Conservation (phyloP, 352 stramenopile species). For the Phytophthora quininea region DNA sequence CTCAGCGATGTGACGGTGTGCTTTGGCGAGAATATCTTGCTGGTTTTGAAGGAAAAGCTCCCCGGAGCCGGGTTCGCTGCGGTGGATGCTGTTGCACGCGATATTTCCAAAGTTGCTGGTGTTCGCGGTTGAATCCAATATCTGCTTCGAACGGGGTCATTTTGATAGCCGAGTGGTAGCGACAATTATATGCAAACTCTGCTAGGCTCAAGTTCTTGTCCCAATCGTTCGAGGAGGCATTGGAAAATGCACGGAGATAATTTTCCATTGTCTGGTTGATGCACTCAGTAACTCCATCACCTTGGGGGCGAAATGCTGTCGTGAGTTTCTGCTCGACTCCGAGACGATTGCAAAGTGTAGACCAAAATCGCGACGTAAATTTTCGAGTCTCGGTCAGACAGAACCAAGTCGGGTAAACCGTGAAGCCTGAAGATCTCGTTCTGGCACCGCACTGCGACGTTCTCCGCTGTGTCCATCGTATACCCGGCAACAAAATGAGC, state of each 20-base stretch:
- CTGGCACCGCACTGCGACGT: neutral
- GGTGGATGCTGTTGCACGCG: neutral
- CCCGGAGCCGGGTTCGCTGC: neutral
- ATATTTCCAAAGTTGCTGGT: neutral
- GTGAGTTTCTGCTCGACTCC: conserved; percentile 1
- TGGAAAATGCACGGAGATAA: neutral
- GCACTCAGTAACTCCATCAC: neutral
- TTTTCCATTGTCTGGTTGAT: conserved; percentile 2
- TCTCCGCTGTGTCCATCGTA: neutral
- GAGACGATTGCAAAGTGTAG: neutral
- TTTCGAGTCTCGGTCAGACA: conserved; percentile 1
- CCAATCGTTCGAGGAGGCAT: neutral
- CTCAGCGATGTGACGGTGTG: neutral
- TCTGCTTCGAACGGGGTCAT: conserved; percentile 12
- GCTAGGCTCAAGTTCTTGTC: neutral
- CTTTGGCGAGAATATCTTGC: neutral
- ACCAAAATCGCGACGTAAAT: neutral
- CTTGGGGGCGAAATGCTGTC: conserved; percentile 1
- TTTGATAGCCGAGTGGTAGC: conserved; percentile 5
- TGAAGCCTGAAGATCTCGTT: neutral
- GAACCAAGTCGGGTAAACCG: neutral
- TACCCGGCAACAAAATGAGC: conserved; percentile 1
- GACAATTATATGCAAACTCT: conserved; percentile 15
- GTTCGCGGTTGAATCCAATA: conserved; percentile 1
- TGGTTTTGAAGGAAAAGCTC: neutral